These are phyloP conservation scores for Colletotrichum chlorophyti DNA, from an alignment of 2,329 filamentous ascomycete species.

Conservation along the genomic window DNA sequence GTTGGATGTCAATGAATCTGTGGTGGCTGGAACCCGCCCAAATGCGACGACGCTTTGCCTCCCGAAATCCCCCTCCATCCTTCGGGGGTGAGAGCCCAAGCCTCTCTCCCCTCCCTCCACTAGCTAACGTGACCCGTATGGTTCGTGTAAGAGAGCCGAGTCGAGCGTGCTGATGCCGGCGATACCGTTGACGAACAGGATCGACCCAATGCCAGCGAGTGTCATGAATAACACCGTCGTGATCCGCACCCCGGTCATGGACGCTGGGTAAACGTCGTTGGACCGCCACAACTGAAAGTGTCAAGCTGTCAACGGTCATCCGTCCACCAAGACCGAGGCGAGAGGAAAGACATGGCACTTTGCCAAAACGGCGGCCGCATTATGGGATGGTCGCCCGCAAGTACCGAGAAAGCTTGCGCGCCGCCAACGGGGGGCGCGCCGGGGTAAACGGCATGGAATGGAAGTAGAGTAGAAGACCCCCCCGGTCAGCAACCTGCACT, in stretches of 20 bases:
- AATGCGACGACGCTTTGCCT: too few species aligned
- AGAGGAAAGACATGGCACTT: too few species aligned
- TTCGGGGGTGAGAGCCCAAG: constrained; percentile 11
- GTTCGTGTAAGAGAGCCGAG: not conserved
- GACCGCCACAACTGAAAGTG: constrained; percentile 5
- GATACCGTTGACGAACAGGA: not conserved
- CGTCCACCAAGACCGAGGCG: not conserved
- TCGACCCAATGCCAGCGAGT: not conserved
- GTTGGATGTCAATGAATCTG: too few species aligned
- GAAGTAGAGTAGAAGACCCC: constrained; percentile 1
- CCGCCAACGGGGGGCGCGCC: not conserved
- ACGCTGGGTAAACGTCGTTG: not conserved
- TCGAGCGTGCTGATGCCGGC: not conserved
- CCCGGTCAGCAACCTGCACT: constrained; percentile 8
- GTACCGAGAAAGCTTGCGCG: constrained; percentile 1
- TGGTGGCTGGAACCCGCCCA: constrained; percentile 25
- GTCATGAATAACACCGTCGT: not conserved
- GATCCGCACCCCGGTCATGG: not conserved
- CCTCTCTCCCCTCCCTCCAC: too few species aligned
- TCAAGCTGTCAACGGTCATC: constrained; percentile 9
- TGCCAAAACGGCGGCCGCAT: too few species aligned
- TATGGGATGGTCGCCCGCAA: too few species aligned
- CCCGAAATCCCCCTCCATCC: too few species aligned
- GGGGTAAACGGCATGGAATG: constrained; percentile 11
- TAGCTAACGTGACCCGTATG: too few species aligned